Conservation (phyloP, 73 alveolate genomes). For the Symbiodinium natans region DNA sequence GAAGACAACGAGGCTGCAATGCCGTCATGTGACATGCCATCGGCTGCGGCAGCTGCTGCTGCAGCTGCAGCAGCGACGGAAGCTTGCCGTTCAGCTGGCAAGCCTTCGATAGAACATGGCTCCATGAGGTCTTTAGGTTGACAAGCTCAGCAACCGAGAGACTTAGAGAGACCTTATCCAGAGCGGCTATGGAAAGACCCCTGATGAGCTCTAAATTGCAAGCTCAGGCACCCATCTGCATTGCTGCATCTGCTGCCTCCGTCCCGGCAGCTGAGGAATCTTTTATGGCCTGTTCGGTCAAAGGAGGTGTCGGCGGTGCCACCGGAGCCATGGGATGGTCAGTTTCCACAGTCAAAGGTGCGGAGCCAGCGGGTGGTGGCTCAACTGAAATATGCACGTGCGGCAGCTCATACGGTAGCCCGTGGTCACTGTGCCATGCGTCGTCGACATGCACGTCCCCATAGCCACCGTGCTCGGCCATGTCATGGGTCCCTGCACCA, state of each 20-base stretch:
- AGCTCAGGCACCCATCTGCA: slow-evolving; percentile 1
- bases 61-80: slow-evolving; percentile 22
- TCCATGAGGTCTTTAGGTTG: too few species aligned
- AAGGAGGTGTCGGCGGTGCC: not conserved
- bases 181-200: too few species aligned
- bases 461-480: too few species aligned
- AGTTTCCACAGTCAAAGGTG: not conserved
- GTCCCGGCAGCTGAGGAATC: not conserved
- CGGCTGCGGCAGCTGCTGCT: slow-evolving; percentile 30
- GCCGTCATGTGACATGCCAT: not conserved
- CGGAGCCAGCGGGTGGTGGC: slow-evolving; percentile 1
- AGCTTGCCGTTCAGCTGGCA: slow-evolving; percentile 1
- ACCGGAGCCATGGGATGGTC: not conserved
- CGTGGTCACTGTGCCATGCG: not conserved
- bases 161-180: not conserved
- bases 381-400: not conserved
- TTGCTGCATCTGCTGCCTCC: slow-evolving; percentile 21
- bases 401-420: not conserved
- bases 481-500: not conserved
- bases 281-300: not conserved
- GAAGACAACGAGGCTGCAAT: too few species aligned
- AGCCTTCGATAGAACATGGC: not conserved
- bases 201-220: too few species aligned
- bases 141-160: not conserved
- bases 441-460: too few species aligned